Evolutionary conservation across 768 basidiomycete species (phyloP).

Genomic region (Boletus speciosus): DNA sequence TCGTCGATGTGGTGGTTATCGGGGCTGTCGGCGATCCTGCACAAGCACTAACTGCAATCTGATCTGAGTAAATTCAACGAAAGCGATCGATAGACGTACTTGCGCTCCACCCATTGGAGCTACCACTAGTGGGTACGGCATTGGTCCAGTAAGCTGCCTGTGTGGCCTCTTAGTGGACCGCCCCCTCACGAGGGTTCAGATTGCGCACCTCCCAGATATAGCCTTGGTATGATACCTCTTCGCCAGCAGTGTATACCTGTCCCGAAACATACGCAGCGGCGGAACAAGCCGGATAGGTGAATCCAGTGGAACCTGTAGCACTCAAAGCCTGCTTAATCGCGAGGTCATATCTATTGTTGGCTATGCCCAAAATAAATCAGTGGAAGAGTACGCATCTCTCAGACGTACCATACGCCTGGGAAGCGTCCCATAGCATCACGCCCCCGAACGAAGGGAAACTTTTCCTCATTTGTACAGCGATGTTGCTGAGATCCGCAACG

Average conservation of each 20-base stretch:
- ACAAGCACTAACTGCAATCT: slow-evolving; percentile 22
- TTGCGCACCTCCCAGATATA: slow-evolving; percentile 60
- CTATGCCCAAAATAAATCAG: slow-evolving; percentile 27
- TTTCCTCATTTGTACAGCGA: slow-evolving; percentile 33
- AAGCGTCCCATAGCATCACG: slow-evolving; percentile 45
- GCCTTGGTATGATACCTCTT: slow-evolving; percentile 52
- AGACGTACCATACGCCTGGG: slow-evolving; percentile 35
- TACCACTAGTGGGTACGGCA: slow-evolving; percentile 43
- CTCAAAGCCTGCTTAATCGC: slow-evolving; percentile 58
- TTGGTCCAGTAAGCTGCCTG: slow-evolving; percentile 63
- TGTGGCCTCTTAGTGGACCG: not conserved
- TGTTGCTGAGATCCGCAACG: slow-evolving; percentile 30
- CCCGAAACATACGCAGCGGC: slow-evolving; percentile 52
- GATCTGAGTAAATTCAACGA: not conserved
- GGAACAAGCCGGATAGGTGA: slow-evolving; percentile 59
- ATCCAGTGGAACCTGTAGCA: slow-evolving; percentile 65
- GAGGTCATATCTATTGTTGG: slow-evolving; percentile 56
- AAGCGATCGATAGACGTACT: slow-evolving; percentile 38
- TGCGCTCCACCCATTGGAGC: slow-evolving; percentile 60
- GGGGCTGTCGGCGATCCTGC: slow-evolving; percentile 6
- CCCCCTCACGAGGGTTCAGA: not conserved
- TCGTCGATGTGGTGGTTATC: slow-evolving; percentile 18
- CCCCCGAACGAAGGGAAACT: slow-evolving; percentile 43
- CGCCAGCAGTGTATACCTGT: slow-evolving; percentile 47
- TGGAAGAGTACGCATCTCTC: not conserved